A percentile compares a stretch with the other conserved stretches of the same genome.
Conservation (phyloP, 2,329 filamentous ascomycete species). For the Chaetoscypha palmicola region DNA sequence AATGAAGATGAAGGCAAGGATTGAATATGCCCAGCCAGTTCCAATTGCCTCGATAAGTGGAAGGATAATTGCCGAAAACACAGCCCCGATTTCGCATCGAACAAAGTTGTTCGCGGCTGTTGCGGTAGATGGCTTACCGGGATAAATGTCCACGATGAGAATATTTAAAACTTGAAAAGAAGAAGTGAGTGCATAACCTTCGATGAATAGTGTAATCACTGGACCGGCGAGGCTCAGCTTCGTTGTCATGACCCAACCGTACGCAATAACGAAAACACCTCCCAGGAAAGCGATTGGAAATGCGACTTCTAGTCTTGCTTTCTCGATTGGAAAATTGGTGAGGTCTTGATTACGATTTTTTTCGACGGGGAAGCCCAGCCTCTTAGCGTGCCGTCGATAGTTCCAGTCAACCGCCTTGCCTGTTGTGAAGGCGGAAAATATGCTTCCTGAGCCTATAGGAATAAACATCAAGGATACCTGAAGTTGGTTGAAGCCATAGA, state of each 20-base stretch:
- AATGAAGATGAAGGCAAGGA: slow-evolving; percentile 39
- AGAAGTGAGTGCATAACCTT: slow-evolving; percentile 45
- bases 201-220: slow-evolving; percentile 40
- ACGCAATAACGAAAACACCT: slow-evolving; percentile 40
- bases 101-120: slow-evolving; percentile 51
- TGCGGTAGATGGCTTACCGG: slow-evolving; percentile 44
- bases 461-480: slow-evolving; percentile 48
- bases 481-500: slow-evolving; percentile 54
- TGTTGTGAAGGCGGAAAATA: slow-evolving; percentile 37
- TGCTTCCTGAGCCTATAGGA: slow-evolving; percentile 40
- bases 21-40: slow-evolving; percentile 44
- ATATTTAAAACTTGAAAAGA: slow-evolving; percentile 45
- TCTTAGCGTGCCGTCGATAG: slow-evolving; percentile 53
- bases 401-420: slow-evolving; percentile 59
- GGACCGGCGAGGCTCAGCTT: slow-evolving; percentile 39
- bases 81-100: slow-evolving; percentile 48
- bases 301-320: slow-evolving; percentile 42
- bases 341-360: slow-evolving; percentile 46
- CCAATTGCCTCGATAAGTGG: slow-evolving; percentile 46
- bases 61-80: slow-evolving; percentile 43
- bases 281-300: slow-evolving; percentile 45
- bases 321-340: slow-evolving; percentile 44
- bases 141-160: slow-evolving; percentile 50
- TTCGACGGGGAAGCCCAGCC: slow-evolving; percentile 45
- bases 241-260: slow-evolving; percentile 46